Percentiles rank a stretch among this genome's conserved stretches.
Evolutionary conservation across 495 filamentous ascomycete species (phyloP).

Genomic region (Platismatia glauca): DNA sequence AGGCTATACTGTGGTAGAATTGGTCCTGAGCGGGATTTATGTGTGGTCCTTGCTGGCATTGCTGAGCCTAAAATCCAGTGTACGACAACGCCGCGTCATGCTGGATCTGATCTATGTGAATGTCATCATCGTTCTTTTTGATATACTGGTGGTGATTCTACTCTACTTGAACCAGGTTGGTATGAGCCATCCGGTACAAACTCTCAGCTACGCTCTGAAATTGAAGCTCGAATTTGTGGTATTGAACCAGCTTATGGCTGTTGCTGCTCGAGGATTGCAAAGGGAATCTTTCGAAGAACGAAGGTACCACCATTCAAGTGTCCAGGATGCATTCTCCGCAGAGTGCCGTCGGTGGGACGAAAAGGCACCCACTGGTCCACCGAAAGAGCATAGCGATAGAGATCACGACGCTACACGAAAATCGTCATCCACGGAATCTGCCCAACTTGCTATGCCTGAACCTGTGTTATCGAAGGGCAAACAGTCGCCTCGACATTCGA

Average conservation of each 20-base stretch:
- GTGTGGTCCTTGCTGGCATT: slow-evolving; percentile 31
- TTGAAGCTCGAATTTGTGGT: slow-evolving; percentile 46
- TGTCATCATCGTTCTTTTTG: slow-evolving; percentile 40
- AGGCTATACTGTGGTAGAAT: slow-evolving; percentile 36
- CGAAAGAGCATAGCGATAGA: background rate
- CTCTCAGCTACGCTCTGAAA: slow-evolving; percentile 44
- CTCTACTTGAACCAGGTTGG: slow-evolving; percentile 31
- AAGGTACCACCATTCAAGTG: slow-evolving; percentile 16
- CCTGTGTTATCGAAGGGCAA: background rate
- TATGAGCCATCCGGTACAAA: slow-evolving; percentile 40
- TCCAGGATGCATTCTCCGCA: background rate
- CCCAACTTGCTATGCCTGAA: slow-evolving; percentile 1
- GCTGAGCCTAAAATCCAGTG: slow-evolving; percentile 31
- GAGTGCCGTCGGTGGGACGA: slow-evolving; percentile 1
- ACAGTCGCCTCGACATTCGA: background rate
- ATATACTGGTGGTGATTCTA: slow-evolving; percentile 34
- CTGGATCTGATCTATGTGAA: slow-evolving; percentile 40
- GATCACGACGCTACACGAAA: background rate
- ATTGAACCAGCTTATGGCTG: slow-evolving; percentile 38
- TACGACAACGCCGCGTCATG: slow-evolving; percentile 28
- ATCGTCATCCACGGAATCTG: background rate
- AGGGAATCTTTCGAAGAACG: slow-evolving; percentile 17
- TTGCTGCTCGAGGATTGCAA: slow-evolving; percentile 18
- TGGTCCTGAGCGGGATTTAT: slow-evolving; percentile 30
- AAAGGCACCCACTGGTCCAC: background rate